Evolutionary conservation across 352 stramenopile species (phyloP).

Genomic region (Phytopythium cucurbitacearum): DNA sequence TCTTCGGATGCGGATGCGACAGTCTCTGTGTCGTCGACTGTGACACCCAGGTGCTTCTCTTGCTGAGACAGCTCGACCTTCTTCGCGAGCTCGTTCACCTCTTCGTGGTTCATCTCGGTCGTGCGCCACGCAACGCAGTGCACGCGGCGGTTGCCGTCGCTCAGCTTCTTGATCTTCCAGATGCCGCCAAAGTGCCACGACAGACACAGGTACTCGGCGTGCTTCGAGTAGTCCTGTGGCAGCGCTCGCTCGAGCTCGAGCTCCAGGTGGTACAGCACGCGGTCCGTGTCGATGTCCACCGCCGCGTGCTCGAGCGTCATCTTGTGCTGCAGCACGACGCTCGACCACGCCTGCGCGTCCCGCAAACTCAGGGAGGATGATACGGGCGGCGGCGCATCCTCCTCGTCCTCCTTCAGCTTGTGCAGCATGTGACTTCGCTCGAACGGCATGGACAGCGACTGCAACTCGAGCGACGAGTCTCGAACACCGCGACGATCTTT

Average conservation of each 20-base stretch:
- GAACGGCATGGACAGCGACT: no score
- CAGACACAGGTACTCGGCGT: conserved; percentile 41
- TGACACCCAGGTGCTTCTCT: neutral
- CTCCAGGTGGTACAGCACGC: conserved; percentile 41
- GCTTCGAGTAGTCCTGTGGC: conserved; percentile 18
- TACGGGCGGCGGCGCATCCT: no score
- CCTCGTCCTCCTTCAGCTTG: no score
- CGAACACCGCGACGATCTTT: no score
- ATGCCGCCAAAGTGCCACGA: conserved; percentile 45
- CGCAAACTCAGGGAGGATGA: neutral
- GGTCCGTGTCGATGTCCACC: conserved; percentile 40
- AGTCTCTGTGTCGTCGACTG: neutral
- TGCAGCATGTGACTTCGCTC: no score
- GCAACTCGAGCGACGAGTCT: no score
- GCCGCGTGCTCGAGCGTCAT: conserved; percentile 41
- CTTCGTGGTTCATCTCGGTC: conserved; percentile 35
- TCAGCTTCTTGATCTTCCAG: conserved; percentile 40
- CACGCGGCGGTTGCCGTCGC: conserved; percentile 21
- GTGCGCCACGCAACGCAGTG: conserved; percentile 43
- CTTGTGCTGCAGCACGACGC: conserved; percentile 30
- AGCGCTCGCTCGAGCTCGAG: conserved; percentile 35
- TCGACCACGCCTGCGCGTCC: conserved; percentile 42
- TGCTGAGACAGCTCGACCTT: conserved; percentile 15
- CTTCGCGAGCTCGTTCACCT: conserved; percentile 31
- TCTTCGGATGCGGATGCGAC: conserved; percentile 4